Conservation (phyloP, 116 monocot species). For the Zostera marina region DNA sequence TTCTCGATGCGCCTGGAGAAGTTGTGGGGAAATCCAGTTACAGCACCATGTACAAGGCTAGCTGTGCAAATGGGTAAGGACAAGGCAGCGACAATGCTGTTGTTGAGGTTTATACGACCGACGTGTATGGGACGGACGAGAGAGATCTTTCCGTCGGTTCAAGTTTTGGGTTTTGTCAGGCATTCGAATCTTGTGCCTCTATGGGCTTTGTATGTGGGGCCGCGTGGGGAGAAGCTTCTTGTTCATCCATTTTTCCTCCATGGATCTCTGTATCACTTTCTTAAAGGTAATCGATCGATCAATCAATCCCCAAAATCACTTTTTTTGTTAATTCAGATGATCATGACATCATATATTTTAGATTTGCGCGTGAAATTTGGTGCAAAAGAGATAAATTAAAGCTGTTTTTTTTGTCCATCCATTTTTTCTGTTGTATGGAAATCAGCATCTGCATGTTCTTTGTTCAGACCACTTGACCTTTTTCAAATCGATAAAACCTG, state of each 20-base stretch:
- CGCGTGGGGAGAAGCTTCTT: conserved; percentile 83
- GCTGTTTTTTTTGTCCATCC: not conserved
- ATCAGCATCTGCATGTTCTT: not conserved
- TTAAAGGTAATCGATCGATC: conserved; percentile 54
- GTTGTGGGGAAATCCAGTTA: conserved; percentile 73
- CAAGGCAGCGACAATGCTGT: conserved; percentile 13
- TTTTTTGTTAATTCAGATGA: not conserved
- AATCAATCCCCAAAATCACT: not conserved
- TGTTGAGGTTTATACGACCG: conserved; percentile 73
- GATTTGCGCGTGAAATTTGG: too few relatives aligned
- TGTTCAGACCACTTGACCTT: not conserved
- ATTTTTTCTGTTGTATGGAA: too few relatives aligned
- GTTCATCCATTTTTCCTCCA: conserved; percentile 61
- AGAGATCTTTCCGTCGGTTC: conserved; percentile 39
- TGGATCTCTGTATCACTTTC: conserved; percentile 42
- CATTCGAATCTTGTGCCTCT: conserved; percentile 75
- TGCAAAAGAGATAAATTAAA: too few relatives aligned
- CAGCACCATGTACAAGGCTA: conserved; percentile 70
- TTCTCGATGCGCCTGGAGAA: conserved; percentile 92
- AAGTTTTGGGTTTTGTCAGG: conserved; percentile 30
- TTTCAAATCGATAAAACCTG: not conserved
- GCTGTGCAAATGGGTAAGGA: conserved; percentile 9
- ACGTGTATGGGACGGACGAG: conserved; percentile 32
- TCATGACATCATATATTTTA: too few relatives aligned
- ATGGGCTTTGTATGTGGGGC: conserved; percentile 59